Conservation (phyloP, 1,284 basidiomycete species). For the Cystobasidium sp. region DNA sequence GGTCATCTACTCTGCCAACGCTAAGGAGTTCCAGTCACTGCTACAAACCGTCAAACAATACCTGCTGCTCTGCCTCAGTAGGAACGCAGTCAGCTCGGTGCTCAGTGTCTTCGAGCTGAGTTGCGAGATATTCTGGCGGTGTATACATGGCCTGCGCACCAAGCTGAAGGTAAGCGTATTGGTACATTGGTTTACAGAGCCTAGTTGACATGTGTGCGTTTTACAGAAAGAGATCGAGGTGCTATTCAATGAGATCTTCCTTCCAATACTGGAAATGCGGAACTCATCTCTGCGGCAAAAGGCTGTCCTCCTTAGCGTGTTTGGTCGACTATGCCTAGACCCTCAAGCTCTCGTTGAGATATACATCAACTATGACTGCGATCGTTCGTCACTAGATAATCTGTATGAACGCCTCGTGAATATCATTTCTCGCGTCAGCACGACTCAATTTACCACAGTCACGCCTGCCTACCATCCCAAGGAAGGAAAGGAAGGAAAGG, state of each 20-base stretch:
- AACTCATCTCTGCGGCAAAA: conserved; percentile 95
- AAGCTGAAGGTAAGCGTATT: conserved; percentile 76
- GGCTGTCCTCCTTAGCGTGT: conserved; percentile 83
- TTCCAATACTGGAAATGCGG: conserved; percentile 98
- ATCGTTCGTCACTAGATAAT: conserved; percentile 87
- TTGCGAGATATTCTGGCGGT: conserved; percentile 98
- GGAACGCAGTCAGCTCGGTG: conserved; percentile 94
- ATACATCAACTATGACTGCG: conserved; percentile 97
- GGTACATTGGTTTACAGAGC: background rate
- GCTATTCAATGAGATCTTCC: conserved; percentile 95
- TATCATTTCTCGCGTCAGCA: conserved; percentile 35
- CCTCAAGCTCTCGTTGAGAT: conserved; percentile 95
- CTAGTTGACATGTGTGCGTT: background rate
- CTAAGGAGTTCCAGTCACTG: conserved; percentile 82
- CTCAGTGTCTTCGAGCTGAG: conserved; percentile 97
- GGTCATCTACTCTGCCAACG: conserved; percentile 84
- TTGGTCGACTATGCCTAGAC: conserved; percentile 79
- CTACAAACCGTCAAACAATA: conserved; percentile 92
- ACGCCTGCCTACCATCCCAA: conserved; percentile 33
- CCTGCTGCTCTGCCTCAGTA: conserved; percentile 86
- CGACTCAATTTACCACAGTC: conserved; percentile 44
- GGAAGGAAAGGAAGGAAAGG: conserved; percentile 40
- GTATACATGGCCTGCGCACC: conserved; percentile 88
- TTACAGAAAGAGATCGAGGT: conserved; percentile 97
- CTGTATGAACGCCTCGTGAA: conserved; percentile 78